Evolutionary conservation across 2,329 filamentous ascomycete genomes (phyloP).

Genomic region (Ascochyta rabiei): DNA sequence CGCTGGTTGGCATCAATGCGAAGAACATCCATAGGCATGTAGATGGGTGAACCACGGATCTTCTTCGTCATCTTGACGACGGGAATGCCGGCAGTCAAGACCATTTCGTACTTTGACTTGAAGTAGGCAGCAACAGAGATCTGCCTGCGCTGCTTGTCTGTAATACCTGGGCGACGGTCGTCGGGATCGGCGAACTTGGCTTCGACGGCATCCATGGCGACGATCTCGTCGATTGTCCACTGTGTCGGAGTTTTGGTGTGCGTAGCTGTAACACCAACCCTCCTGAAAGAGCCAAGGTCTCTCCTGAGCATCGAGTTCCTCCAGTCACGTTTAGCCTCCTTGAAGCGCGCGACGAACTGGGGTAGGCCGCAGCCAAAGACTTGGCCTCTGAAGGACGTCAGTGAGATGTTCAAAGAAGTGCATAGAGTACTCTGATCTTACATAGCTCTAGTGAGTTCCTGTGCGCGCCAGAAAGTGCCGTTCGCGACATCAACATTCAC

Average conservation of each 20-base stretch:
- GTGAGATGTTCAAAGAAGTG: neutral
- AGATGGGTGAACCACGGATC: slow-evolving; percentile 47
- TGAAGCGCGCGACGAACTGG: slow-evolving; percentile 22
- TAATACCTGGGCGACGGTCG: slow-evolving; percentile 60
- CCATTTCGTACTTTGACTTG: slow-evolving; percentile 57
- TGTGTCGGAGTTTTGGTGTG: slow-evolving; percentile 49
- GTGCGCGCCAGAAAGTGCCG: slow-evolving; percentile 78
- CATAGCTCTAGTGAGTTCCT: slow-evolving; percentile 36
- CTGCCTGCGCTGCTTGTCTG: slow-evolving; percentile 63
- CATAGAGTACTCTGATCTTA: slow-evolving; percentile 5
- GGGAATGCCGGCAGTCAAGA: slow-evolving; percentile 58
- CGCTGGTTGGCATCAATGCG: slow-evolving; percentile 61
- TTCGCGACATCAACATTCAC: slow-evolving; percentile 93
- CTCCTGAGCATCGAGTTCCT: slow-evolving; percentile 33
- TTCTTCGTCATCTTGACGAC: slow-evolving; percentile 65
- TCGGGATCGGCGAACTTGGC: slow-evolving; percentile 63
- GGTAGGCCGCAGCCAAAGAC: slow-evolving; percentile 35
- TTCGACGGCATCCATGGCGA: slow-evolving; percentile 50
- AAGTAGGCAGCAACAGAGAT: slow-evolving; percentile 65
- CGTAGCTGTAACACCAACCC: slow-evolving; percentile 48
- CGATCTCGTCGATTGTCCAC: slow-evolving; percentile 60
- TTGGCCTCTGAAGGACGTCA: slow-evolving; percentile 16
- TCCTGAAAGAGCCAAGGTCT: slow-evolving; percentile 52
- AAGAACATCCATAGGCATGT: slow-evolving; percentile 64
- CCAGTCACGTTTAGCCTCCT: slow-evolving; percentile 35